phyloP scores from a whole-genome alignment of 2,329 filamentous ascomycete genomes.

The Sporothrix humicola region DNA sequence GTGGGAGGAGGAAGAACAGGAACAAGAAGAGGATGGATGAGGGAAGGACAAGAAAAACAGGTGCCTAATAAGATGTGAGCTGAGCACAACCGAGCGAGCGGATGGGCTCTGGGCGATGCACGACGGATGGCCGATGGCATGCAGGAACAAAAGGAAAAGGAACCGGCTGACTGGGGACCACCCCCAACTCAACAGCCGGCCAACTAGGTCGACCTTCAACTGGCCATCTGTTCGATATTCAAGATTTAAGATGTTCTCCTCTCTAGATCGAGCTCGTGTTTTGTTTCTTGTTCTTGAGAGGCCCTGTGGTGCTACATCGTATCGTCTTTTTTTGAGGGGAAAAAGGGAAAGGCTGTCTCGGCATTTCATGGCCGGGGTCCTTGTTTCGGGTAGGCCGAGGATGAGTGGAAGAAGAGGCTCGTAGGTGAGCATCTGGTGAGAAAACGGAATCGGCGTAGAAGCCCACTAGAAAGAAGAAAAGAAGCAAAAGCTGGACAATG shows the following conservation, averaged over 20 bases:
- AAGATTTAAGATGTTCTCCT: no score
- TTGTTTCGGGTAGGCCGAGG: conserved; percentile 23
- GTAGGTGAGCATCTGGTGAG: no score
- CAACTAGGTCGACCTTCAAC: no score
- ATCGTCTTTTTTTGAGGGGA: background rate
- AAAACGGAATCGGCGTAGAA: conserved; percentile 12
- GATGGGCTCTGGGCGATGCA: no score
- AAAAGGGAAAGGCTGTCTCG: background rate
- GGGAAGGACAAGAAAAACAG: background rate
- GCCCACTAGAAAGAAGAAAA: conserved; percentile 20
- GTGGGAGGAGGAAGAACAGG: background rate
- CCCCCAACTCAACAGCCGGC: background rate
- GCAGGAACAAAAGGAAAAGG: conserved; percentile 12
- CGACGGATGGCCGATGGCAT: no score
- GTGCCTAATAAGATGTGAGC: background rate
- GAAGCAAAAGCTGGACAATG: conserved; percentile 19
- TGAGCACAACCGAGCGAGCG: background rate
- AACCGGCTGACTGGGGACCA: background rate
- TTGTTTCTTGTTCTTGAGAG: background rate
- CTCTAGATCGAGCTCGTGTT: background rate
- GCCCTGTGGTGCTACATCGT: conserved; percentile 1
- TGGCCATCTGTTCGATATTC: no score
- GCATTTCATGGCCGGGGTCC: conserved; percentile 12
- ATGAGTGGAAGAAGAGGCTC: background rate
- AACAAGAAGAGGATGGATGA: conserved; percentile 9